A percentile compares a stretch with the other conserved stretches of the same genome.
Conservation (phyloP, 371 early-diverging fungal genomes). For the Antonospora locustae region DNA sequence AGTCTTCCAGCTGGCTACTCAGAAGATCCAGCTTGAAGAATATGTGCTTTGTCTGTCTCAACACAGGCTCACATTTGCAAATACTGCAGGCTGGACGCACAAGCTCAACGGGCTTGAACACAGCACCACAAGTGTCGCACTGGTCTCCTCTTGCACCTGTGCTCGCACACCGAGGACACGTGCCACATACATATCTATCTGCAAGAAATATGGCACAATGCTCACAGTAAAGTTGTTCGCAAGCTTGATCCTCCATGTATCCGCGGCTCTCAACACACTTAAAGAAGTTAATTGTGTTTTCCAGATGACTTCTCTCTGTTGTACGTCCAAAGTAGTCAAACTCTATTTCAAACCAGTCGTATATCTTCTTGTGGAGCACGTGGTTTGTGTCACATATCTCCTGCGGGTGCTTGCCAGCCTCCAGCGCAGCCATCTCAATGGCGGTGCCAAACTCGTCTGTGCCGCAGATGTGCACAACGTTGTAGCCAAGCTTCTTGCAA, state of each 20-base stretch:
- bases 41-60: slow-evolving; percentile 71
- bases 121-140: slow-evolving; percentile 84
- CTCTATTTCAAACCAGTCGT: slow-evolving; percentile 82
- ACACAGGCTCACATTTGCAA: slow-evolving; percentile 59
- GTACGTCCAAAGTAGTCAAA: slow-evolving; percentile 95
- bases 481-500: slow-evolving; percentile 72
- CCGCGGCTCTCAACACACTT: slow-evolving; percentile 63
- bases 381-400: slow-evolving; percentile 89
- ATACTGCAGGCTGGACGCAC: slow-evolving; percentile 82
- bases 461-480: slow-evolving; percentile 82
- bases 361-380: slow-evolving; percentile 69
- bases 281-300: slow-evolving; percentile 81
- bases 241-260: slow-evolving; percentile 61
- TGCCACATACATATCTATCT: slow-evolving; percentile 92
- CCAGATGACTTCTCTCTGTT: slow-evolving; percentile 69
- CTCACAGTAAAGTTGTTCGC: slow-evolving; percentile 83
- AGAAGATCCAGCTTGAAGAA: slow-evolving; percentile 73
- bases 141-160: slow-evolving; percentile 91
- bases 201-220: slow-evolving; percentile 79
- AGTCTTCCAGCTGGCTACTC: slow-evolving; percentile 62
- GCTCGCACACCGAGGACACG: slow-evolving; percentile 66
- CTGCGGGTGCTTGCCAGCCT: slow-evolving; percentile 70
- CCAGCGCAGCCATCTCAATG: slow-evolving; percentile 92
- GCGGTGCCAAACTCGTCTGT: slow-evolving; percentile 99
- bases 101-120: slow-evolving; percentile 79